Evolutionary conservation across 2,329 filamentous ascomycete species (phyloP).

Genomic region (Venturia aucupariae): DNA sequence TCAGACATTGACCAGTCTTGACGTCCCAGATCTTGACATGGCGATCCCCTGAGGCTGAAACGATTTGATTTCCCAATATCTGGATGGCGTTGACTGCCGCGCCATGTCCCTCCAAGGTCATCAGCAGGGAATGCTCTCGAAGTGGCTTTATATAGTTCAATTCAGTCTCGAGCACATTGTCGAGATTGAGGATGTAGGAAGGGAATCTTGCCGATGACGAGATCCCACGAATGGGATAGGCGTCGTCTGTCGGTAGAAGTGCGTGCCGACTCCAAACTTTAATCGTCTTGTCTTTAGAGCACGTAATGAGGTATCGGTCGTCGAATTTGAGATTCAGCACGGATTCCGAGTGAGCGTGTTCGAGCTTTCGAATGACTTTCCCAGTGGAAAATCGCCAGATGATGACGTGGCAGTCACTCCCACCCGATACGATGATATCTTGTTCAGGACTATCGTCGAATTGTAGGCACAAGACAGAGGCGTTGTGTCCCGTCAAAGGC

Average conservation of each 20-base stretch:
- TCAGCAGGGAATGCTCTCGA: conserved; percentile 66
- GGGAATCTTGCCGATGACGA: conserved; percentile 39
- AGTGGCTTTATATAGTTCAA: conserved; percentile 44
- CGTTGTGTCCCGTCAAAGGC: conserved; percentile 68
- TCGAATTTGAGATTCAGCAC: conserved; percentile 92
- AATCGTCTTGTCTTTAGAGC: conserved; percentile 94
- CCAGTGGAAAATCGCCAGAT: conserved; percentile 92
- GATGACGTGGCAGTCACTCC: conserved; percentile 84
- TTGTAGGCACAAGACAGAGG: conserved; percentile 88
- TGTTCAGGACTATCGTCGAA: conserved; percentile 84
- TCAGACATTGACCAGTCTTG: conserved; percentile 62
- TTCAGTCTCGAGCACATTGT: conserved; percentile 27
- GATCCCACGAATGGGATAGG: conserved; percentile 28
- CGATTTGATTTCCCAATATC: conserved; percentile 73
- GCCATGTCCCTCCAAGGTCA: conserved; percentile 70
- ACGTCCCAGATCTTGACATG: conserved; percentile 94
- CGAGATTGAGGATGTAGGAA: conserved; percentile 45
- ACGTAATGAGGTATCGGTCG: conserved; percentile 83
- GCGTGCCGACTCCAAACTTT: conserved; percentile 81
- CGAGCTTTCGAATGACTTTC: conserved; percentile 65
- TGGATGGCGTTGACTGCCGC: conserved; percentile 96
- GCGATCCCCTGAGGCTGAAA: conserved; percentile 90
- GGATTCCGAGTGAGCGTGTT: conserved; percentile 74
- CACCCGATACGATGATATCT: conserved; percentile 90
- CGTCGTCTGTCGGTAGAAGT: conserved; percentile 30